Conservation (phyloP, 1,284 basidiomycete genomes). For the Papiliotrema terrestris region DNA sequence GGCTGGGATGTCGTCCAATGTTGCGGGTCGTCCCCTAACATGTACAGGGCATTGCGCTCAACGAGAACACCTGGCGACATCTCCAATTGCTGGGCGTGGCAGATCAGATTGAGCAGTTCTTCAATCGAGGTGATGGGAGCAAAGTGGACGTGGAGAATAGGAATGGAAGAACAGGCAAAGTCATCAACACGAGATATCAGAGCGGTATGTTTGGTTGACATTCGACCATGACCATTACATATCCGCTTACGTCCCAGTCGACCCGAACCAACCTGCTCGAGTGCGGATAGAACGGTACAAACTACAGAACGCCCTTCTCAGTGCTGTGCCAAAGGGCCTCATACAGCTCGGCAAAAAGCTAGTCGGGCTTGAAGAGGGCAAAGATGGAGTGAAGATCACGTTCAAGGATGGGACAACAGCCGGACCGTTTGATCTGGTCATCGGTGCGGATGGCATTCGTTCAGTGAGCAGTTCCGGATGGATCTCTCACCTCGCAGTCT, state of each 20-base stretch:
- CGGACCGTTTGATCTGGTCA: slow-evolving; percentile 28
- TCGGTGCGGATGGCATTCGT: slow-evolving; percentile 38
- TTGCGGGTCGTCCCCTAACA: neutral
- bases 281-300: slow-evolving; percentile 29
- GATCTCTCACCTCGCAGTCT: neutral
- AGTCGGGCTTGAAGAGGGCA: slow-evolving; percentile 7
- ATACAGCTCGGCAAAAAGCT: slow-evolving; percentile 29
- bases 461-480: slow-evolving; percentile 16
- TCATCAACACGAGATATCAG: slow-evolving; percentile 12
- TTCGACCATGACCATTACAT: neutral
- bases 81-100: slow-evolving; percentile 27
- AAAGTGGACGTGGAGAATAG: slow-evolving; percentile 18
- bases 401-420: slow-evolving; percentile 22
- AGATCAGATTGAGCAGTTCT: slow-evolving; percentile 19
- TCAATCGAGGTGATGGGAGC: slow-evolving; percentile 11
- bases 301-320: slow-evolving; percentile 28
- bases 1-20: too few species aligned
- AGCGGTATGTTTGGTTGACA: slow-evolving; percentile 8
- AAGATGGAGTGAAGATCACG: slow-evolving; percentile 12
- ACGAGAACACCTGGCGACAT: slow-evolving; percentile 35
- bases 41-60: slow-evolving; percentile 34
- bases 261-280: slow-evolving; percentile 16
- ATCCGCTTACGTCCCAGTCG: slow-evolving; percentile 3
- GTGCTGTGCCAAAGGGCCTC: slow-evolving; percentile 17
- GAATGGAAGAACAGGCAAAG: slow-evolving; percentile 22